phyloP scores from a whole-genome alignment of 306 rosid species.

The Malus sieversii region DNA sequence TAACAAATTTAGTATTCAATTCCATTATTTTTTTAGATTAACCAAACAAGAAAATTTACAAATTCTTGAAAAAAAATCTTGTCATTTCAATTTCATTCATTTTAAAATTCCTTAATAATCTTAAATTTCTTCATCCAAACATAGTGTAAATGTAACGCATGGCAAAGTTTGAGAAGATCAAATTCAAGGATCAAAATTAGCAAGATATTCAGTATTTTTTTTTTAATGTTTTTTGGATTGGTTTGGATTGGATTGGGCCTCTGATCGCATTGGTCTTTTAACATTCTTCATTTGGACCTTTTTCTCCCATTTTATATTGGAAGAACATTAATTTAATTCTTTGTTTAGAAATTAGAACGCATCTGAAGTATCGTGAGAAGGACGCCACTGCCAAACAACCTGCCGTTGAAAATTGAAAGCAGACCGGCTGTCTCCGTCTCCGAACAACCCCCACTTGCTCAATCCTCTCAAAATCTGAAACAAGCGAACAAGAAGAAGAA shows the following conservation, averaged over 20 bases:
- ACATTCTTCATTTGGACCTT: background rate
- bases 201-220: background rate
- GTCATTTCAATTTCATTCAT: too few species aligned
- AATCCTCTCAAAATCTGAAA: background rate
- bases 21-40: too few species aligned
- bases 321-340: too few species aligned
- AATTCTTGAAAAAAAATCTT: too few species aligned
- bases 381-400: slow-evolving; percentile 12
- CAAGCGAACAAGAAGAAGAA: background rate
- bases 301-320: too few species aligned
- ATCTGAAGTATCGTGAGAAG: background rate
- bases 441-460: slow-evolving; percentile 28
- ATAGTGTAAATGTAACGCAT: too few species aligned
- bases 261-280: background rate
- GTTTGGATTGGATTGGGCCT: background rate
- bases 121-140: too few species aligned
- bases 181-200: background rate
- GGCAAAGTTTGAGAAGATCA: too few species aligned
- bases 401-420: slow-evolving; percentile 32
- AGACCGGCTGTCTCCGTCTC: slow-evolving; percentile 50
- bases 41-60: too few species aligned
- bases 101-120: too few species aligned
- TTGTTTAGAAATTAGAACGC: background rate
- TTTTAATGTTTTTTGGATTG: too few species aligned
- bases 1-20: too few species aligned